Percentiles rank a stretch among this genome's conserved stretches.
Evolutionary conservation across 2,329 filamentous ascomycete genomes (phyloP).

Genomic region (Aspergillus viridinutans): DNA sequence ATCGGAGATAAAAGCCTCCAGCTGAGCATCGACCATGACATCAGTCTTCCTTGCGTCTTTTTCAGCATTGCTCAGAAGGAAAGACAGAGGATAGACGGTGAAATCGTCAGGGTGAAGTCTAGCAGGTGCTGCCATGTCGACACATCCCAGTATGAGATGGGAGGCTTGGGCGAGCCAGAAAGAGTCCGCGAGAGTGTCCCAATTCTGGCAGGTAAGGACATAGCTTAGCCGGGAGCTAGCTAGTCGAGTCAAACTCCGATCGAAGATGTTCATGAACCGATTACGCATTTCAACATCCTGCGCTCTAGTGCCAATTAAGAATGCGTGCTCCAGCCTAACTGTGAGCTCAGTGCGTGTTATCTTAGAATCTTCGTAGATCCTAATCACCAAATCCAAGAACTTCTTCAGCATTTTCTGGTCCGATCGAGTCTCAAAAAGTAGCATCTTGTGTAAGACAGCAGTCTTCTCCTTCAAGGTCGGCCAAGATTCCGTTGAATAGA

Average conservation of each 20-base stretch:
- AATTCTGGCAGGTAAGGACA: slow-evolving; percentile 87
- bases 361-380: slow-evolving; percentile 96
- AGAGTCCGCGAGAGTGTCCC: slow-evolving; percentile 89
- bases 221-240: slow-evolving; percentile 86
- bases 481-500: slow-evolving; percentile 90
- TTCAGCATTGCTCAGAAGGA: slow-evolving; percentile 67
- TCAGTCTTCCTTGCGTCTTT: slow-evolving; percentile 62
- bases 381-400: slow-evolving; percentile 92
- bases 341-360: slow-evolving; percentile 93
- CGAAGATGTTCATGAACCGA: slow-evolving; percentile 93
- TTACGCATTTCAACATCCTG: slow-evolving; percentile 96
- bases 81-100: slow-evolving; percentile 67
- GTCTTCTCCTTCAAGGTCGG: slow-evolving; percentile 98
- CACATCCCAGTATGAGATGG: slow-evolving; percentile 83
- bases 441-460: slow-evolving; percentile 97
- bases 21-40: slow-evolving; percentile 74
- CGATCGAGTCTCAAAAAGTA: slow-evolving; percentile 81
- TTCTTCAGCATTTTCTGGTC: slow-evolving; percentile 84
- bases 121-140: slow-evolving; percentile 76
- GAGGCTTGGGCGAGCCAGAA: slow-evolving; percentile 97
- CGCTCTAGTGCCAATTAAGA: slow-evolving; percentile 89
- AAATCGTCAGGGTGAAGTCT: slow-evolving; percentile 83
- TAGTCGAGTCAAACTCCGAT: slow-evolving; percentile 87
- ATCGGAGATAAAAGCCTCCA: slow-evolving; percentile 71
- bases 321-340: slow-evolving; percentile 95